These are phyloP conservation scores for Termitomyces sp. DNA, from an alignment of 768 basidiomycete species.

Conservation along the genomic window DNA sequence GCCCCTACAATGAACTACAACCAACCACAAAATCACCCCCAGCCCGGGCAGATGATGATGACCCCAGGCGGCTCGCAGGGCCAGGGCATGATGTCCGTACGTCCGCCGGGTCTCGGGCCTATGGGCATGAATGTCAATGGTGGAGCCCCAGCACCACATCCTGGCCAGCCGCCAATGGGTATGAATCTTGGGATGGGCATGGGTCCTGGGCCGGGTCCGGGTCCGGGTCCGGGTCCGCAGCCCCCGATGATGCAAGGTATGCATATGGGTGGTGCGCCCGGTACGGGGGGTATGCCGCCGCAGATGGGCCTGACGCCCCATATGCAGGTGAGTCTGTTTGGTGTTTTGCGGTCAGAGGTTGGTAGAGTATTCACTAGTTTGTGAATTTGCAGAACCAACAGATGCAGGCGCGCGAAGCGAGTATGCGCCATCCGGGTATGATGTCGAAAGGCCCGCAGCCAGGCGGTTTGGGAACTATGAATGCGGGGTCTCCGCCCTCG, in stretches of 20 bases:
- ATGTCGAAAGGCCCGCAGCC: slow-evolving; percentile 33
- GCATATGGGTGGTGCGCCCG: slow-evolving; percentile 18
- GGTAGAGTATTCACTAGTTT: background rate
- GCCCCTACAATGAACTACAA: slow-evolving; percentile 20
- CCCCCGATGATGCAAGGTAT: slow-evolving; percentile 16
- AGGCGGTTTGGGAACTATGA: slow-evolving; percentile 24
- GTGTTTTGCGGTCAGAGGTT: background rate
- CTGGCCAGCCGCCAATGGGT: slow-evolving; percentile 23
- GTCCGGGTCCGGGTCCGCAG: slow-evolving; percentile 7
- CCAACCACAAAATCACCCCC: slow-evolving; percentile 24
- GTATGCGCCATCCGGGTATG: slow-evolving; percentile 26
- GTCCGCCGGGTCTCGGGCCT: slow-evolving; percentile 19
- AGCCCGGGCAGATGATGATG: slow-evolving; percentile 27
- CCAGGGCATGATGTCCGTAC: slow-evolving; percentile 37
- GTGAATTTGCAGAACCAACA: slow-evolving; percentile 16
- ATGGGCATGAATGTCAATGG: slow-evolving; percentile 30
- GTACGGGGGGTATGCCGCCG: slow-evolving; percentile 30
- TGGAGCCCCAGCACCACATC: slow-evolving; percentile 7
- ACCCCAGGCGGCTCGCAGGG: slow-evolving; percentile 30
- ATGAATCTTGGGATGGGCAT: slow-evolving; percentile 21
- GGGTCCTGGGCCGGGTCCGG: slow-evolving; percentile 5
- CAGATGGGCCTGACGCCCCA: slow-evolving; percentile 35
- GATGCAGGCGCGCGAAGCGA: slow-evolving; percentile 11
- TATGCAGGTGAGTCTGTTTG: slow-evolving; percentile 27
- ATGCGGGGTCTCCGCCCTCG: slow-evolving; percentile 41